Evolutionary conservation across 768 basidiomycete genomes (phyloP), one percentile per base, ranked within the genome.

Genomic region (Auriscalpium microsporum): DNA sequence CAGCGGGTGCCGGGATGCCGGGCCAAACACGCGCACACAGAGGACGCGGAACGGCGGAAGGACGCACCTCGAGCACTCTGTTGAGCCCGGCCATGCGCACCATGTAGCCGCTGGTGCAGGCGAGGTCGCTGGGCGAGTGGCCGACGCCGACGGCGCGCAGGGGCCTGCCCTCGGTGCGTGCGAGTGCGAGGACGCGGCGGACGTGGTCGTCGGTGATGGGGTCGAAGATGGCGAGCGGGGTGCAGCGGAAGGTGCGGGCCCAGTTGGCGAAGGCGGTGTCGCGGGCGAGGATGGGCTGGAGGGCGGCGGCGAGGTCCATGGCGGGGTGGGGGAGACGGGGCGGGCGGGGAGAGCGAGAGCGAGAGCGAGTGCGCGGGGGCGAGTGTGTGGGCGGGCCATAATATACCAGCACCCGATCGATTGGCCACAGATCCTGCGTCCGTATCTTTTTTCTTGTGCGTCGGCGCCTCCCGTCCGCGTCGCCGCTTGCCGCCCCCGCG

Each of bases 41-140:
- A 17, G 46, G 46, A 3, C 11, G 46, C 46, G 46, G 46, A 23
- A 28, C 28, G 23, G 23, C 50, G 48, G 35, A 33, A 35, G 44
- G 54, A 38, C 50, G 65, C 48, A 94, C 95, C 77, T 90, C 83
- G 46, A 94, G 68, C 36, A 95, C 68, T 44, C 78, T 74, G 68
- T 87, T 78, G 53, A 97, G 70, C 63, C 78, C 81, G 45, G 82
- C 82, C 56, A 89, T 89, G 52, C 87, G 78, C 55, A 98, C 71
- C 83, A 97, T 87, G 72, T 81, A 94, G 10, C 84, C 90, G 51
- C 73, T 78, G 0, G 94, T 96, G 71, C 93, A 97, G 0, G 91
- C 89, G 50, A 98, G 76, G 72, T 99, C 95, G 65, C 86, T 89
- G 21, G 95, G 95, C 56, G 87, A 90, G 72, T 97, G 94, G 2